Evolutionary conservation across 139 green algal species (phyloP), one percentile per base, ranked within the genome.

Genomic region (Coccomyxa sp.): DNA sequence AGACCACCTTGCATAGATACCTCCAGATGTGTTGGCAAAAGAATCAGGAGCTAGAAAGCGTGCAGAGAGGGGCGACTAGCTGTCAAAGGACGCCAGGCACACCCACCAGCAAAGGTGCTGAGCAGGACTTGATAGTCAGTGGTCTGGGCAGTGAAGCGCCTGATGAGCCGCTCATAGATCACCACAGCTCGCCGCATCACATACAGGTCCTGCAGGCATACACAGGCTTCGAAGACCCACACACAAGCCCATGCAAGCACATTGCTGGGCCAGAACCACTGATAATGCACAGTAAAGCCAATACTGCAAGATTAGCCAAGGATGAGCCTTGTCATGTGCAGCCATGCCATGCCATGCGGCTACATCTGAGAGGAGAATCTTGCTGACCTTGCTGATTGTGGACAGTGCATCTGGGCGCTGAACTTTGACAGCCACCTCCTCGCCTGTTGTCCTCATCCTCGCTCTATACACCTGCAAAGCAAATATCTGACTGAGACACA

Each of bases 371-470:
- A 64, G 50, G 27, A 4, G 6, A 39, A 69, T 2, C 55, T 31
- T 29, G 50, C 79, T 22, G 73, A 75, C 87, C 88, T 95, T 95
- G 55, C 79, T 91, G 58, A 98, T 95, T 74, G 86, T 96, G 64
- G 83, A 85, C 55, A 97, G 86, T 16, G 95, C 93, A 0, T 79
- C 82, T 29, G 95, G 95, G 22, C 95, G 88, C 89, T 98, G 95
- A 78, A 98, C 95, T 85, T 98, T 98, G 36, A 98, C 94, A 5
- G 95, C 95, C 29, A 98, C 95, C 55, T 91, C 81, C 81, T 97
- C 81, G 0, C 91, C 95, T 0, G 86, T 97, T 29, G 74, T 78
- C 0, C 82, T 73, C 75, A 98, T 68, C 7, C 81, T 81, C 0
- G 94, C 95, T 27, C 88, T 85, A 88, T 98, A 98, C 44, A 98